Evolutionary conservation across 176 grass and related monocot species (phyloP), one percentile per base, ranked within the genome.

Genomic region (Zea luxurians): DNA sequence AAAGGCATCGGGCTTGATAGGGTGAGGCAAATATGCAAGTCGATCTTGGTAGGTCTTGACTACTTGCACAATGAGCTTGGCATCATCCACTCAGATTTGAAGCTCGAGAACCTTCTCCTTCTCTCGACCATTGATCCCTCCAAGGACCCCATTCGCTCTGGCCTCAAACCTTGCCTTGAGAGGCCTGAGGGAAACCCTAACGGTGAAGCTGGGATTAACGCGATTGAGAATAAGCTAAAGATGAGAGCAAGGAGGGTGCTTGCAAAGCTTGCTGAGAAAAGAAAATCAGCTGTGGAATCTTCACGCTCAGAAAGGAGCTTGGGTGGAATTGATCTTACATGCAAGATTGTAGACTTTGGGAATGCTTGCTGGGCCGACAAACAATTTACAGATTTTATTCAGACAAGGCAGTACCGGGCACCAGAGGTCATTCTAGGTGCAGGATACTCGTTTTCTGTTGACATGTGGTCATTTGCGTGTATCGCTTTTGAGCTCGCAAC

Each of bases 311-410:
- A 95, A 83, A 92, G 96, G 46, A 95, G 83, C 66, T 92, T 99
- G 75, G 89, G 92, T 73, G 91, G 83, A 78, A 99, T 99, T 70
- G 85, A 99, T 72, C 79, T 99, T 76, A 80, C 78, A 86, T 99
- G 92, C 61, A 99, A 99, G 90, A 87, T 99, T 83, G 96, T 99
- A 52, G 96, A 99, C 79, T 93, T 99, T 70, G 96, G 96, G 64
- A 99, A 99, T 79, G 96, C 96, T 78, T 99, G 96, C 78, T 99
- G 90, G 90, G 86, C 70, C 54, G 81, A 95, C 83, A 99, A 92
- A 61, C 89, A 95, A 66, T 99, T 91, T 81, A 94, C 83, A 46
- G 88, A 99, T 87, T 88, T 90, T 77, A 95, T 99, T 73, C 96
- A 99, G 74, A 99, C 92, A 83, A 93, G 96, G 57, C 96, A 99